A percentile compares a stretch with the other conserved stretches of the same genome.
Conservation (phyloP, 1,284 basidiomycete species). For the Cystobasidium pallidum region DNA sequence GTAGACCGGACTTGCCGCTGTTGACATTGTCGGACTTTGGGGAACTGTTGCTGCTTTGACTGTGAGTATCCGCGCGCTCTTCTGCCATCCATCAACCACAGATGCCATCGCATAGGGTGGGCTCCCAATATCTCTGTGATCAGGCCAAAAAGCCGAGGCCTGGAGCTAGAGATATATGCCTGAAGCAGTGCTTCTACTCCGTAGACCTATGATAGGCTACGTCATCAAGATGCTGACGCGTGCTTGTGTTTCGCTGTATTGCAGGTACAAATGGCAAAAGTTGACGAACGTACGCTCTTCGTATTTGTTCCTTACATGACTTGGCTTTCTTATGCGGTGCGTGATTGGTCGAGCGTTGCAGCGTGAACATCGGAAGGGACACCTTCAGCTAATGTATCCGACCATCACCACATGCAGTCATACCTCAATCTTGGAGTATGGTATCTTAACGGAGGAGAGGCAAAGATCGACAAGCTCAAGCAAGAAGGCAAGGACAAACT, state of each 20-base stretch:
- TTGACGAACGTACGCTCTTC: conserved; percentile 45
- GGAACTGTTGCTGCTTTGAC: conserved; percentile 69
- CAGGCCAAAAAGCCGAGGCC: no score
- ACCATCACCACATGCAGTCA: conserved; percentile 14
- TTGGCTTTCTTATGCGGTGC: conserved; percentile 65
- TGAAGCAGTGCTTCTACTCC: no score
- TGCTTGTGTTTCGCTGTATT: neutral
- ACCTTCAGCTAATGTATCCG: no score
- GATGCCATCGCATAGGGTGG: no score
- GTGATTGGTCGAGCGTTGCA: neutral
- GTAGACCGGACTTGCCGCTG: conserved; percentile 63
- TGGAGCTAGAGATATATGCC: no score
- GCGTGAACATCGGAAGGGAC: no score
- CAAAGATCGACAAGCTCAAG: conserved; percentile 21
- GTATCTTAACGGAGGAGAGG: conserved; percentile 39
- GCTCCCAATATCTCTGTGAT: no score
- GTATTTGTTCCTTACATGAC: conserved; percentile 54
- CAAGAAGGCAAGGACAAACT: conserved; percentile 25
- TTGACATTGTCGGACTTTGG: conserved; percentile 67
- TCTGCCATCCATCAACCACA: no score
- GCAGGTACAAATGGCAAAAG: conserved; percentile 54
- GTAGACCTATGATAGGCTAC: no score
- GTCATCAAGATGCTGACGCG: no score
- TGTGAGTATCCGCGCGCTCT: conserved; percentile 57
- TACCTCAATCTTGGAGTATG: conserved; percentile 38